Conservation (phyloP, 129 eudicot genomes). For the Erigeron canadensis region DNA sequence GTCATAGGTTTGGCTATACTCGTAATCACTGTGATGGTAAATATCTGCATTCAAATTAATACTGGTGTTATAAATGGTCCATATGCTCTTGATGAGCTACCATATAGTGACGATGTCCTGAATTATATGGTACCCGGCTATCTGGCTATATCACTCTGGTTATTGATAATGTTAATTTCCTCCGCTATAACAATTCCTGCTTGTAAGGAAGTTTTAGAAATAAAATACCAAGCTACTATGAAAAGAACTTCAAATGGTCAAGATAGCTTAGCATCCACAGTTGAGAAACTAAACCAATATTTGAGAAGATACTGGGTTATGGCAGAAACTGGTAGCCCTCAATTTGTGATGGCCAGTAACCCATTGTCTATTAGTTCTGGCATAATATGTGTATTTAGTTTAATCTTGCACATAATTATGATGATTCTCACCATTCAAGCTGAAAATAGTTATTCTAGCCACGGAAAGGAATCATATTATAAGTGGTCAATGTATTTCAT, state of each 20-base stretch:
- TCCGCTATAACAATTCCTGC: neutral
- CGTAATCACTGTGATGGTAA: slow-evolving; percentile 30
- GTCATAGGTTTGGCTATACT: slow-evolving; percentile 42
- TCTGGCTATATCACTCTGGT: neutral
- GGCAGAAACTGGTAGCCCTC: slow-evolving; percentile 14
- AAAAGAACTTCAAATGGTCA: neutral
- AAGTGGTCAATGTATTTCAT: slow-evolving; percentile 10
- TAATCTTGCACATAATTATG: neutral
- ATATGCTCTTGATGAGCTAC: too few species aligned
- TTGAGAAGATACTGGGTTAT: neutral
- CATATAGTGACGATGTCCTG: neutral
- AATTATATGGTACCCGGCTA: neutral
- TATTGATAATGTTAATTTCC: neutral
- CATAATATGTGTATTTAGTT: neutral
- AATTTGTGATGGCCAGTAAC: slow-evolving; percentile 2
- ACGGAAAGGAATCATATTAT: too few species aligned
- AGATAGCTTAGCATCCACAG: neutral
- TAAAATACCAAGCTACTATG: neutral
- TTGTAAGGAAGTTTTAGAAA: neutral
- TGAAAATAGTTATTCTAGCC: too few species aligned
- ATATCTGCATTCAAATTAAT: slow-evolving; percentile 26
- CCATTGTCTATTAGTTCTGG: neutral
- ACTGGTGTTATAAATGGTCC: slow-evolving; percentile 9
- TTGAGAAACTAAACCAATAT: slow-evolving; percentile 5
- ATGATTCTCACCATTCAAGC: too few species aligned